These are phyloP conservation scores for Globisporangium cylindrosporum DNA, from an alignment of 352 stramenopile genomes.

Conservation along the genomic window DNA sequence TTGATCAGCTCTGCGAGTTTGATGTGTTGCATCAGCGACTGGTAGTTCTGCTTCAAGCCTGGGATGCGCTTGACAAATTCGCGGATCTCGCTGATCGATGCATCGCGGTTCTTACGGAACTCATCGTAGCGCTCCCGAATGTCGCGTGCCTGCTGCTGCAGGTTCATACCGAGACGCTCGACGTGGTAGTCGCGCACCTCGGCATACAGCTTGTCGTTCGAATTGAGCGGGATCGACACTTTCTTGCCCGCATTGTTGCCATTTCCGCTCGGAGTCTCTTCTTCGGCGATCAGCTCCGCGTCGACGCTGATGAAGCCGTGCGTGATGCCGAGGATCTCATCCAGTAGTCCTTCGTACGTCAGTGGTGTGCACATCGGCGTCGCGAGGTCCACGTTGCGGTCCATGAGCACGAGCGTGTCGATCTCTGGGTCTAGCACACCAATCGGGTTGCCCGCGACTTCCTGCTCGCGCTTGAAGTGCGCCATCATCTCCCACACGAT, in stretches of 20 bases:
- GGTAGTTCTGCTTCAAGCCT: constrained; percentile 91
- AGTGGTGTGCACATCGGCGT: constrained; percentile 95
- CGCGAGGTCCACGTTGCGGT: constrained; percentile 94
- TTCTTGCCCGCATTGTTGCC: constrained; percentile 50
- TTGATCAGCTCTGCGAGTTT: constrained; percentile 96
- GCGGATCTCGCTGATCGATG: constrained; percentile 96
- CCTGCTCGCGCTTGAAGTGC: constrained; percentile 91
- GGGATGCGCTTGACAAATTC: constrained; percentile 98
- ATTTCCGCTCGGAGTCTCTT: constrained; percentile 30
- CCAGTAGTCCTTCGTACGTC: constrained; percentile 96
- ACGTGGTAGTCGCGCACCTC: constrained; percentile 97
- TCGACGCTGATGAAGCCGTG: constrained; percentile 87
- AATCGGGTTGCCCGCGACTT: constrained; percentile 76
- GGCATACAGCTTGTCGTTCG: constrained; percentile 94
- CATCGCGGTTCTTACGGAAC: constrained; percentile 95
- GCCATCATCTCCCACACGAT: constrained; percentile 91
- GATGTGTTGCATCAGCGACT: constrained; percentile 97
- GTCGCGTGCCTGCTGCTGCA: constrained; percentile 95
- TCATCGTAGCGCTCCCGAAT: constrained; percentile 93
- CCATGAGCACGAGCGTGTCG: constrained; percentile 93
- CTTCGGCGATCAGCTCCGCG: constrained; percentile 71
- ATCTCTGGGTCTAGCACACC: constrained; percentile 85
- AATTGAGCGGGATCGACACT: constrained; percentile 94
- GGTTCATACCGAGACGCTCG: constrained; percentile 93
- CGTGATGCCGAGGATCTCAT: constrained; percentile 95